A percentile compares a stretch with the other conserved stretches of the same genome.
phyloP scores from a whole-genome alignment of 2,329 filamentous ascomycete species.

The Cercospora canescens region DNA sequence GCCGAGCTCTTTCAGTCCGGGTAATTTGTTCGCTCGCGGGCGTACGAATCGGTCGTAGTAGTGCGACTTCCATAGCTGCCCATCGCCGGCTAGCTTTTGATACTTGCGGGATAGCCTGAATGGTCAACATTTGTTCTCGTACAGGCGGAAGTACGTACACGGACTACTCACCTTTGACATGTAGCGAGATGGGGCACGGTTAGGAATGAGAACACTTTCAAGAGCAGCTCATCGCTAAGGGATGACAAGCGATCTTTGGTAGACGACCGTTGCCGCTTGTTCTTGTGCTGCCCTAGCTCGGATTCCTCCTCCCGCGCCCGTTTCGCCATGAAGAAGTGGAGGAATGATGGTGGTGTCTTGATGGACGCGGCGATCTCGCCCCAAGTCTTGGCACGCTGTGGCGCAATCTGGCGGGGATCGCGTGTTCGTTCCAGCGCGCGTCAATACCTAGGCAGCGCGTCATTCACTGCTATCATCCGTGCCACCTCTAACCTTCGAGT shows the following conservation, averaged over 20 bases:
- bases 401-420: neutral
- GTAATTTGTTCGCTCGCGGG: constrained; percentile 74
- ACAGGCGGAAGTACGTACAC: neutral
- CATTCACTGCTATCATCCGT: neutral
- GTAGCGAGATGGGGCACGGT: constrained; percentile 66
- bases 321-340: constrained; percentile 37
- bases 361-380: neutral
- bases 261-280: constrained; percentile 48
- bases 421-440: neutral
- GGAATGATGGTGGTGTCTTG: neutral
- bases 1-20: constrained; percentile 57
- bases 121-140: constrained; percentile 40
- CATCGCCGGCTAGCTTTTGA: constrained; percentile 70
- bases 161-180: constrained; percentile 55
- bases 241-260: constrained; percentile 64
- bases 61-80: constrained; percentile 84
- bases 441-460: neutral
- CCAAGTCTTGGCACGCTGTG: neutral
- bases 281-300: constrained; percentile 28
- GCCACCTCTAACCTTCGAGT: neutral
- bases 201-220: constrained; percentile 81
- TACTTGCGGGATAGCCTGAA: constrained; percentile 74
- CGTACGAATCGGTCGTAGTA: constrained; percentile 88
- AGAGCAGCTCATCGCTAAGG: constrained; percentile 83
- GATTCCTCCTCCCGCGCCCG: constrained; percentile 36